Percentiles rank a stretch among this genome's conserved stretches.
Evolutionary conservation across 116 monocot species (phyloP).

Genomic region (Cymodocea nodosa): DNA sequence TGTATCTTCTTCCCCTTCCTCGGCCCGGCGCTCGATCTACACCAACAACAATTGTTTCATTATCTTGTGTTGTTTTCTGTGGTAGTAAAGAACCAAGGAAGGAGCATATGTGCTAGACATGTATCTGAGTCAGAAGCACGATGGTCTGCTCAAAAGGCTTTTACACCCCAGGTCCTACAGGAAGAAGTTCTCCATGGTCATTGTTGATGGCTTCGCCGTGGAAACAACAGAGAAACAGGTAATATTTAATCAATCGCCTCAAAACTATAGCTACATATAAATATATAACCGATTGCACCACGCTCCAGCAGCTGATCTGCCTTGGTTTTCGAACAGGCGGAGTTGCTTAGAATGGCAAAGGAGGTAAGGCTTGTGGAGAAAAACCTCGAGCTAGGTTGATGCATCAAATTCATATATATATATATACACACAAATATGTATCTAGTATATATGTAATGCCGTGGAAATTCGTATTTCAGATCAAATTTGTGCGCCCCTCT

Average conservation of each 20-base stretch:
- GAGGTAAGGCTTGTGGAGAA: constrained; percentile 94
- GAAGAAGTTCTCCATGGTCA: constrained; percentile 62
- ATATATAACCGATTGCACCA: no score
- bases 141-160: constrained; percentile 38
- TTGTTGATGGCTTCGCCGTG: constrained; percentile 79
- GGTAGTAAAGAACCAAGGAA: constrained; percentile 7
- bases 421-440: no score
- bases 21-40: no score
- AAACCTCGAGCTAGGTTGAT: constrained; percentile 57
- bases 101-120: constrained; percentile 27
- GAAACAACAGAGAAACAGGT: constrained; percentile 75
- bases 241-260: not conserved
- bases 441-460: no score
- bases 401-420: not conserved
- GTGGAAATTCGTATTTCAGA: no score
- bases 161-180: constrained; percentile 52
- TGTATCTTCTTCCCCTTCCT: no score
- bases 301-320: no score
- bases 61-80: not conserved
- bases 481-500: no score
- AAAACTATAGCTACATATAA: no score
- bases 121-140: constrained; percentile 74
- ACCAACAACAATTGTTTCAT: no score
- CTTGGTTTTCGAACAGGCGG: constrained; percentile 40
- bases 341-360: constrained; percentile 43